Percentiles rank a stretch among this genome's conserved stretches.
These are phyloP conservation scores for Aureobasidium sp. DNA, from an alignment of 2,329 filamentous ascomycete genomes.

Conservation along the genomic window DNA sequence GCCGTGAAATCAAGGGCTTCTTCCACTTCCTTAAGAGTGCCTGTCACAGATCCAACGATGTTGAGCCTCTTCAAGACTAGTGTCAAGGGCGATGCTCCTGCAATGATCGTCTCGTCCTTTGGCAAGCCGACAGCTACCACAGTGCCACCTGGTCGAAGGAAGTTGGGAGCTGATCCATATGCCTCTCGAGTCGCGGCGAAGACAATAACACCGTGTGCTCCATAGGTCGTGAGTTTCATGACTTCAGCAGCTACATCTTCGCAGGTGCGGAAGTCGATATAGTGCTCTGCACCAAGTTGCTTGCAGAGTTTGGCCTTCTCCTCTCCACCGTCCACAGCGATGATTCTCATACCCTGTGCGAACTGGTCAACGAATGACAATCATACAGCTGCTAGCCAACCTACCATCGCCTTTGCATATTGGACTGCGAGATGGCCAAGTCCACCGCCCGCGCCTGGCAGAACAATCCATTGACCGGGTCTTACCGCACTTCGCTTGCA, in stretches of 20 bases:
- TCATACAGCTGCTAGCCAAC: neutral
- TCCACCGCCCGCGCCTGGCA: slow-evolving; percentile 33
- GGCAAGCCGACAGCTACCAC: slow-evolving; percentile 34
- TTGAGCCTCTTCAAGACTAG: slow-evolving; percentile 37
- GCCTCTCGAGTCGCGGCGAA: slow-evolving; percentile 32
- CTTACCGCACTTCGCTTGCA: slow-evolving; percentile 29
- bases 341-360: slow-evolving; percentile 29
- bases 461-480: slow-evolving; percentile 35
- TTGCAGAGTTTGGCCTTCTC: slow-evolving; percentile 33
- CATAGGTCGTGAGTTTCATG: slow-evolving; percentile 31
- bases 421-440: slow-evolving; percentile 24
- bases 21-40: slow-evolving; percentile 40
- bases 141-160: slow-evolving; percentile 32
- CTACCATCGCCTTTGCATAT: slow-evolving; percentile 26
- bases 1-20: slow-evolving; percentile 41
- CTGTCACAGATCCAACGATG: slow-evolving; percentile 37
- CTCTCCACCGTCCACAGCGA: slow-evolving; percentile 34
- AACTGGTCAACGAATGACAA: neutral
- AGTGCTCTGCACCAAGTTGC: slow-evolving; percentile 33
- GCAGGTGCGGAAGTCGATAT: slow-evolving; percentile 31
- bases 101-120: slow-evolving; percentile 28
- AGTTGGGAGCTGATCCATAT: slow-evolving; percentile 29
- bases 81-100: slow-evolving; percentile 33
- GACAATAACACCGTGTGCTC: slow-evolving; percentile 34
- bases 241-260: slow-evolving; percentile 32